These are phyloP conservation scores for Trypanosoma avium DNA, from an alignment of 208 protist genomes.

Conservation along the genomic window DNA sequence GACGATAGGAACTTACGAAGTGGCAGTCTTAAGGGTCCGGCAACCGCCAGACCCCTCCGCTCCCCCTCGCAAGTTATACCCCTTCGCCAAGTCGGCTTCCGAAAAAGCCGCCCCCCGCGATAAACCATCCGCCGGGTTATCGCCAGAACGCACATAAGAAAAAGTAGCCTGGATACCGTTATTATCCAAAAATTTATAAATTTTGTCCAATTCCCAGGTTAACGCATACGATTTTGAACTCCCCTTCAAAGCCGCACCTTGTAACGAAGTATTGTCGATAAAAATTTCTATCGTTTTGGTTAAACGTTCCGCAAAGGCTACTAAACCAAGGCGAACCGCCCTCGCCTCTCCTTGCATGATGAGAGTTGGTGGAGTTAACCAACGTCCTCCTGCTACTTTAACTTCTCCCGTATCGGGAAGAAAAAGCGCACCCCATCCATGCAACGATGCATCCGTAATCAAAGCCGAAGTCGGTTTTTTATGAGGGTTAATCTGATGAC, in stretches of 20 bases:
- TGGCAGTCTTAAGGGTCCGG: neutral
- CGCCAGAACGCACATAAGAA: neutral
- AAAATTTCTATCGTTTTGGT: neutral
- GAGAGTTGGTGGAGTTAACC: conserved; percentile 8
- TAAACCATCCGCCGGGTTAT: neutral
- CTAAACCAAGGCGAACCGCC: conserved; percentile 5
- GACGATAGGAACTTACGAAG: neutral
- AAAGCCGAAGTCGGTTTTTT: neutral
- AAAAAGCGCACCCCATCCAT: conserved; percentile 16
- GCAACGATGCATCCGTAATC: conserved; percentile 18
- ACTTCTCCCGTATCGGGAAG: conserved; percentile 5
- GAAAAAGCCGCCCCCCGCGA: neutral
- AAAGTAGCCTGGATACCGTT: neutral
- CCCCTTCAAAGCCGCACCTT: neutral
- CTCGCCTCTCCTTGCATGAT: conserved; percentile 20
- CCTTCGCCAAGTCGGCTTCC: neutral
- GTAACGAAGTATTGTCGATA: neutral
- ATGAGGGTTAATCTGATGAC: no score
- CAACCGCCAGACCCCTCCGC: neutral
- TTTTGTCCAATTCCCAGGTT: neutral
- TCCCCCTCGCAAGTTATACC: neutral
- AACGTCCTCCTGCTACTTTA: neutral
- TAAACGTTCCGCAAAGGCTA: neutral
- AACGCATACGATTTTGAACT: neutral
- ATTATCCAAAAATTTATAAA: neutral